Evolutionary conservation across 2,329 filamentous ascomycete species (phyloP).

Genomic region (Colletotrichum sp.): DNA sequence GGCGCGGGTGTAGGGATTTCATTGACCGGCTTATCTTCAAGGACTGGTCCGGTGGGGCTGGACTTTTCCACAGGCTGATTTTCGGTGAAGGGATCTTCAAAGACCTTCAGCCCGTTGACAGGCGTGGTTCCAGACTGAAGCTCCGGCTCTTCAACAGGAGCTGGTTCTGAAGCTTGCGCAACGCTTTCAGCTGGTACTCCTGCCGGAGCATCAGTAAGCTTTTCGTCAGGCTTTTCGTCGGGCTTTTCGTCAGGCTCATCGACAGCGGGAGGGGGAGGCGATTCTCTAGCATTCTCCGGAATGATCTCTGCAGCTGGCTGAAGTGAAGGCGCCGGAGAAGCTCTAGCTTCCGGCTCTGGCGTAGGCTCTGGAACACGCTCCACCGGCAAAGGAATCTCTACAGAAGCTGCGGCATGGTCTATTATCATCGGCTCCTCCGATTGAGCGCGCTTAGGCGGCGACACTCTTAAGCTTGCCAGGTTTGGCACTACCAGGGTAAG

Average conservation of each 20-base stretch:
- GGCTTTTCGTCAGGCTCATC: not conserved
- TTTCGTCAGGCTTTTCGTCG: not conserved
- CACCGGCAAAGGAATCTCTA: slow-evolving; percentile 4
- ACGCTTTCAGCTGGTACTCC: not conserved
- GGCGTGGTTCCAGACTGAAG: slow-evolving; percentile 28
- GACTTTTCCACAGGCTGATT: slow-evolving; percentile 52
- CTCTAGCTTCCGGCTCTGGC: slow-evolving; percentile 6
- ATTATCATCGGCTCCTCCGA: not conserved
- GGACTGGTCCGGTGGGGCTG: slow-evolving; percentile 50
- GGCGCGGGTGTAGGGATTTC: slow-evolving; percentile 46
- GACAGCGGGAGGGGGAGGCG: slow-evolving; percentile 4
- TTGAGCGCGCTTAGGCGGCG: slow-evolving; percentile 24
- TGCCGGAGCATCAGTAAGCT: not conserved
- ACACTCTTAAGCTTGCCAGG: slow-evolving; percentile 38
- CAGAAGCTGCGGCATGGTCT: slow-evolving; percentile 4
- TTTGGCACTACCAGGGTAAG: slow-evolving; percentile 57
- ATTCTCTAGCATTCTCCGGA: slow-evolving; percentile 5
- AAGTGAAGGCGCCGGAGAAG: slow-evolving; percentile 27
- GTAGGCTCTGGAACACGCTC: not conserved
- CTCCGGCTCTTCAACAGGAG: not conserved
- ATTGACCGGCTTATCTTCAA: slow-evolving; percentile 66
- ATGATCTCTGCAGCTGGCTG: slow-evolving; percentile 1
- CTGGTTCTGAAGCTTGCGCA: not conserved
- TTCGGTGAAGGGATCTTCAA: slow-evolving; percentile 64
- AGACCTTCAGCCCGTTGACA: slow-evolving; percentile 55